Evolutionary conservation across 1,139 yeast species (phyloP).

Genomic region (Zygosaccharomyces sapae): DNA sequence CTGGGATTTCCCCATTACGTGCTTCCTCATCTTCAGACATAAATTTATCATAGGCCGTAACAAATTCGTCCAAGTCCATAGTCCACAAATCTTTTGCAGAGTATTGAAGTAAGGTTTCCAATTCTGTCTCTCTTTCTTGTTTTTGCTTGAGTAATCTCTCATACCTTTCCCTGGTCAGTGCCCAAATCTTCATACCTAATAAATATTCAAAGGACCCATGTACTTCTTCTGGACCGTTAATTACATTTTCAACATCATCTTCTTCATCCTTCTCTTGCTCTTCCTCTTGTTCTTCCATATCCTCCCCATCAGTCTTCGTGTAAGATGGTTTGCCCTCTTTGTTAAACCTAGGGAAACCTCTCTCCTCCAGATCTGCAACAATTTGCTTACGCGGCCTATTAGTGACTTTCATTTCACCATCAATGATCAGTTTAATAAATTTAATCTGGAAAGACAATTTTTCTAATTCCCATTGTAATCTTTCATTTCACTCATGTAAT

Average conservation of each 20-base stretch:
- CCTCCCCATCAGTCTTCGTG: conserved; percentile 39
- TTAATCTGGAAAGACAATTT: conserved; percentile 81
- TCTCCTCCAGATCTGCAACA: conserved; percentile 56
- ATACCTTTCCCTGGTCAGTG: conserved; percentile 84
- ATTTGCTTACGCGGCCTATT: conserved; percentile 68
- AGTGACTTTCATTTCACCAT: conserved; percentile 60
- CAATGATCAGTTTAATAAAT: conserved; percentile 85
- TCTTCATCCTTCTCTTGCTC: conserved; percentile 36
- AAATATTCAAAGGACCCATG: conserved; percentile 67
- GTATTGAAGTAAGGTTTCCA: conserved; percentile 59
- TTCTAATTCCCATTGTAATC: conserved; percentile 68
- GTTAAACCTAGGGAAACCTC: conserved; percentile 73
- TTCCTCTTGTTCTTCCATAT: conserved; percentile 38
- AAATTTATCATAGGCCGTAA: conserved; percentile 62
- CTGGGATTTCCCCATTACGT: conserved; percentile 35
- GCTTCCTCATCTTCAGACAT: conserved; percentile 49
- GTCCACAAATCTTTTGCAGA: conserved; percentile 89
- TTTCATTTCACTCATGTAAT: conserved; percentile 63
- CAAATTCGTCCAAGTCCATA: conserved; percentile 71
- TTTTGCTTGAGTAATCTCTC: conserved; percentile 71
- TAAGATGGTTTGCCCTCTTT: conserved; percentile 59
- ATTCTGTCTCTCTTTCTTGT: conserved; percentile 67
- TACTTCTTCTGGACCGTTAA: conserved; percentile 37
- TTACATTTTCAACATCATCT: conserved; percentile 35
- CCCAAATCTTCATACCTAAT: conserved; percentile 89